A percentile compares a stretch with the other conserved stretches of the same genome.
These are phyloP conservation scores for Beauveria scarabaeidicola DNA, from an alignment of 2,329 filamentous ascomycete species.

Conservation along the genomic window DNA sequence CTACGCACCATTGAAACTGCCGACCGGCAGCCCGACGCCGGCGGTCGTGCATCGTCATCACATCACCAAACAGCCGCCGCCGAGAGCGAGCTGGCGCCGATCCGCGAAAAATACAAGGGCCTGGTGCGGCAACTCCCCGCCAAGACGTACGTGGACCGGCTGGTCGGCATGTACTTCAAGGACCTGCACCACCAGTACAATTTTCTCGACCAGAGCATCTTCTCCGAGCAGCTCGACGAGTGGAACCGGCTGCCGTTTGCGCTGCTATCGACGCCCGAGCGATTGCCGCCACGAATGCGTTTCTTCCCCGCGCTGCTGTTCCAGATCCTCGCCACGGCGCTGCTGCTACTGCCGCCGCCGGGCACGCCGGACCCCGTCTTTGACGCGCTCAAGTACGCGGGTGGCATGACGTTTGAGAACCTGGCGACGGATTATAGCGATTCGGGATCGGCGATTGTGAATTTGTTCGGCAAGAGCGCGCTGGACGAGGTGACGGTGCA, in stretches of 20 bases:
- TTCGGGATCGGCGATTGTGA: conserved; percentile 43
- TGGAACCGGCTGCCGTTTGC: conserved; percentile 49
- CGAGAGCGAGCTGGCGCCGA: conserved; percentile 17
- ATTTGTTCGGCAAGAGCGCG: conserved; percentile 47
- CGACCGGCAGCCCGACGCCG: conserved; percentile 24
- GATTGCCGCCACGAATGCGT: conserved; percentile 41
- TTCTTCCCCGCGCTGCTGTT: conserved; percentile 54
- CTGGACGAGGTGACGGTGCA: conserved; percentile 49
- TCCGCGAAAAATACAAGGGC: conserved; percentile 49
- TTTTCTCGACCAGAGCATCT: conserved; percentile 44
- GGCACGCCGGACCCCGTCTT: conserved; percentile 37
- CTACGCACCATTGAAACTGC: conserved; percentile 45
- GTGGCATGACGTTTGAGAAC: conserved; percentile 52
- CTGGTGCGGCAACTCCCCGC: conserved; percentile 50
- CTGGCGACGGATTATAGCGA: conserved; percentile 54
- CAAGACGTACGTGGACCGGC: conserved; percentile 43
- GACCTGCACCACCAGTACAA: conserved; percentile 54
- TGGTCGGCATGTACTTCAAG: conserved; percentile 46
- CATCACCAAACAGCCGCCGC: background rate
- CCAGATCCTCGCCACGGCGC: conserved; percentile 45
- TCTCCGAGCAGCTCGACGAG: conserved; percentile 40
- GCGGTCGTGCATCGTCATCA: background rate
- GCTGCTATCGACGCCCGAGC: conserved; percentile 40
- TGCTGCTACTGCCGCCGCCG: conserved; percentile 43
- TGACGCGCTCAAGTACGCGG: conserved; percentile 49